phyloP scores from a whole-genome alignment of 306 rosid species.

The Cicer cuneatum region DNA sequence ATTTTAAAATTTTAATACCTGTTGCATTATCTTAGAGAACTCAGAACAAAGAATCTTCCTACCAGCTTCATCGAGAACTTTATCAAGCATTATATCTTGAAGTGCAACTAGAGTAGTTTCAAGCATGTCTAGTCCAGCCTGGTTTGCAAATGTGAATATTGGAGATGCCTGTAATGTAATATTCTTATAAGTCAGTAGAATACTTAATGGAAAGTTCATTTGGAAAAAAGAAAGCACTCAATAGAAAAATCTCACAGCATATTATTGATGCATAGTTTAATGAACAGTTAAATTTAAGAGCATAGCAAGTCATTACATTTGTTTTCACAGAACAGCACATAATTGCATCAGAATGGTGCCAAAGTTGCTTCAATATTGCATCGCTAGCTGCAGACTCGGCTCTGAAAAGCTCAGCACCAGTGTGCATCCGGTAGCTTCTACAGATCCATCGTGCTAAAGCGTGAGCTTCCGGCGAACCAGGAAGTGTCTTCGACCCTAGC shows the following conservation, averaged over 20 bases:
- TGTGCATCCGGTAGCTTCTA: slow-evolving; percentile 84
- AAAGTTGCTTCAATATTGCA: slow-evolving; percentile 84
- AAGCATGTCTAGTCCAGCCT: slow-evolving; percentile 97
- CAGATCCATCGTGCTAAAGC: slow-evolving; percentile 85
- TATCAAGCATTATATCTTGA: slow-evolving; percentile 95
- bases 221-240: no score
- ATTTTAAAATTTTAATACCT: no score
- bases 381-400: slow-evolving; percentile 66
- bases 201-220: background rate
- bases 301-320: slow-evolving; percentile 52
- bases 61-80: slow-evolving; percentile 87
- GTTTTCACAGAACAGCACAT: slow-evolving; percentile 93
- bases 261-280: background rate
- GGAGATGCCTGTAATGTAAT: slow-evolving; percentile 82
- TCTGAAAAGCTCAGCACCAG: slow-evolving; percentile 72
- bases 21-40: slow-evolving; percentile 95
- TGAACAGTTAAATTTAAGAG: background rate
- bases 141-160: slow-evolving; percentile 90
- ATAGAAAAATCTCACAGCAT: background rate
- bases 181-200: background rate
- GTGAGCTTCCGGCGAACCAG: slow-evolving; percentile 92
- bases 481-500: slow-evolving; percentile 73
- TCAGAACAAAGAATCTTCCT: slow-evolving; percentile 87
- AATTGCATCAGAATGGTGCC: slow-evolving; percentile 93
- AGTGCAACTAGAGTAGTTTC: slow-evolving; percentile 96